phyloP scores from a whole-genome alignment of 2,329 filamentous ascomycete genomes.

The Dryadomyces sulphureus region DNA sequence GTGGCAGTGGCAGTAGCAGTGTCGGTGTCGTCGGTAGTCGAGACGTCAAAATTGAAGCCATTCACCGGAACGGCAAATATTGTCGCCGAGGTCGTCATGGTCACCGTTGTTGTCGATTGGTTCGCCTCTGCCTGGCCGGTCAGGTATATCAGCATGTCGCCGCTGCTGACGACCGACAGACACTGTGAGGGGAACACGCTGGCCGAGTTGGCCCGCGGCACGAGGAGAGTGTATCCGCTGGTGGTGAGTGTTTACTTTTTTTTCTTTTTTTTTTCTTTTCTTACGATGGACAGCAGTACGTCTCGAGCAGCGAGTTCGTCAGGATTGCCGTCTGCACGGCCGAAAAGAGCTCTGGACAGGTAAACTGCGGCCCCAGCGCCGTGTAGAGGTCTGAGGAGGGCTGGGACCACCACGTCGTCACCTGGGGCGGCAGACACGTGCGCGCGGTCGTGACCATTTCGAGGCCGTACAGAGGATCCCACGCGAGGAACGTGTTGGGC shows the following conservation, averaged over 20 bases:
- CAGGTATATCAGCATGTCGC: slow-evolving; percentile 1
- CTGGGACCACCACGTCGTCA: slow-evolving; percentile 4
- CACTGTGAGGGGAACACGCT: slow-evolving; percentile 4
- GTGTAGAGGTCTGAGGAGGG: neutral
- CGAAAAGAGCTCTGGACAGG: slow-evolving; percentile 3
- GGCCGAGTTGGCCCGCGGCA: slow-evolving; percentile 1
- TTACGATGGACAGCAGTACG: slow-evolving; percentile 5
- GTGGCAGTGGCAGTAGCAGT: too few species aligned
- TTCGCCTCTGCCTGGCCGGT: neutral
- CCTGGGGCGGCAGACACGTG: slow-evolving; percentile 2
- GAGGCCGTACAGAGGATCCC: slow-evolving; percentile 5
- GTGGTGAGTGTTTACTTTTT: neutral
- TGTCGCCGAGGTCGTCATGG: slow-evolving; percentile 1
- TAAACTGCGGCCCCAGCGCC: slow-evolving; percentile 3
- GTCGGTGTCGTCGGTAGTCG: too few species aligned
- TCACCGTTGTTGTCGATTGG: neutral
- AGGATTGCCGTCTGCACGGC: slow-evolving; percentile 4
- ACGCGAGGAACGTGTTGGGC: slow-evolving; percentile 5
- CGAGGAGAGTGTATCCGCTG: slow-evolving; percentile 6
- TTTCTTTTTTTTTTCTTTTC: neutral
- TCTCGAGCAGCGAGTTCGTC: slow-evolving; percentile 3
- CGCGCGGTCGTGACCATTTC: neutral
- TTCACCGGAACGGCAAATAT: slow-evolving; percentile 7
- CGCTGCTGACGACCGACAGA: slow-evolving; percentile 4
- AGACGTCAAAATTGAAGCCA: slow-evolving; percentile 2